Conservation (phyloP, 2,329 filamentous ascomycete species). For the Xylaria hypoxylon region DNA sequence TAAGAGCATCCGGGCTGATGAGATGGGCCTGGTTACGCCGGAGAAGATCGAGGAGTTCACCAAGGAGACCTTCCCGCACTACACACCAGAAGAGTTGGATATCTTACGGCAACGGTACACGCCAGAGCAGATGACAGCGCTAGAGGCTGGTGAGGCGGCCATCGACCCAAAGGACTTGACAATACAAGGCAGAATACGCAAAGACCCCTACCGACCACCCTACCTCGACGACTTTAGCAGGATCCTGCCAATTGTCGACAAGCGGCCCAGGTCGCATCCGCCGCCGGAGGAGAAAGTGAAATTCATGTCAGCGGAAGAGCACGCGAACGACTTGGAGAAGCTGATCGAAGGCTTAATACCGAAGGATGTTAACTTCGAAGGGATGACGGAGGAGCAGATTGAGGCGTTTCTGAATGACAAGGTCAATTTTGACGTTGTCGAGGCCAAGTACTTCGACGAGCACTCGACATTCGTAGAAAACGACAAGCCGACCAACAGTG, state of each 20-base stretch:
- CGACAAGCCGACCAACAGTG: conserved; percentile 55
- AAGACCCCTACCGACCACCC: conserved; percentile 76
- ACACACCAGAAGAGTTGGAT: conserved; percentile 74
- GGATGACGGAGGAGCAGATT: conserved; percentile 64
- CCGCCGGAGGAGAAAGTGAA: conserved; percentile 67
- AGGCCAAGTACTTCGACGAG: conserved; percentile 49
- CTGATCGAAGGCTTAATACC: conserved; percentile 59
- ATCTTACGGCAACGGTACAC: conserved; percentile 77
- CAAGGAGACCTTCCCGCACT: conserved; percentile 68
- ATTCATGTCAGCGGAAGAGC: conserved; percentile 72
- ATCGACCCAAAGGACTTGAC: conserved; percentile 80
- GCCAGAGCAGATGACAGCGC: conserved; percentile 81
- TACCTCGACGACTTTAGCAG: conserved; percentile 87
- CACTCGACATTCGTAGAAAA: conserved; percentile 52
- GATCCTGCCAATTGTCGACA: conserved; percentile 82
- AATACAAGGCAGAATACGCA: conserved; percentile 76
- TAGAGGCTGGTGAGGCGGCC: conserved; percentile 82
- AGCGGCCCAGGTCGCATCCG: conserved; percentile 64
- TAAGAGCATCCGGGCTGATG: conserved; percentile 63
- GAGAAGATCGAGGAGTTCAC: conserved; percentile 59
- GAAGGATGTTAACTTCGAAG: conserved; percentile 59
- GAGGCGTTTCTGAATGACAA: conserved; percentile 50
- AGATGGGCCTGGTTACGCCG: conserved; percentile 63
- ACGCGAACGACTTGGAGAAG: conserved; percentile 66
- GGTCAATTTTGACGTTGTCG: conserved; percentile 41